Percentiles rank a stretch among this genome's conserved stretches.
These are phyloP conservation scores for Ammopiptanthus mongolicus DNA, from an alignment of 306 rosid genomes.

Conservation along the genomic window DNA sequence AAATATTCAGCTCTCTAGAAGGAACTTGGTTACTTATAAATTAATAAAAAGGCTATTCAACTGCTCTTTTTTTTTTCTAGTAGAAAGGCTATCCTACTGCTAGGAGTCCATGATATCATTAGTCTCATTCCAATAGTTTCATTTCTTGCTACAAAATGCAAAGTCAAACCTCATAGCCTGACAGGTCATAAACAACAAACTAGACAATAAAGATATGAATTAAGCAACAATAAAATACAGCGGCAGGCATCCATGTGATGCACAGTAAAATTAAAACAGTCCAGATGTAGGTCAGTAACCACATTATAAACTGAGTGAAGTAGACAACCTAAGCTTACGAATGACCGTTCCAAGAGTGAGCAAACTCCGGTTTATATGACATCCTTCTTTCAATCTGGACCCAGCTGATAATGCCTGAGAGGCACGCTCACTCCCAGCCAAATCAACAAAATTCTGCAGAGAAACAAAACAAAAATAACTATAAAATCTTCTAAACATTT, in stretches of 20 bases:
- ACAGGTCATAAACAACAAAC: neutral
- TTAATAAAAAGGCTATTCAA: neutral
- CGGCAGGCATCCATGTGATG: neutral
- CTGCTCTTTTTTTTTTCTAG: neutral
- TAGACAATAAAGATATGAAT: neutral
- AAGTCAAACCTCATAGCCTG: neutral
- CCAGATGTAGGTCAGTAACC: neutral
- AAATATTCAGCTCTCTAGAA: neutral
- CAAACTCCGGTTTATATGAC: constrained; percentile 91
- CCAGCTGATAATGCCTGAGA: constrained; percentile 88
- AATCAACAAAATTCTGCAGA: constrained; percentile 83
- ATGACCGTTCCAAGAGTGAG: constrained; percentile 83
- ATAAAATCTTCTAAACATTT: neutral
- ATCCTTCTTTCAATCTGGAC: constrained; percentile 80
- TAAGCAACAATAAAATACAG: neutral
- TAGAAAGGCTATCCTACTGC: neutral
- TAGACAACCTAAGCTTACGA: constrained; percentile 75
- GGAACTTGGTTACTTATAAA: neutral
- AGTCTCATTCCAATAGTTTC: neutral
- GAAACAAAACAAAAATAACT: neutral
- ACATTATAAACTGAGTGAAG: neutral
- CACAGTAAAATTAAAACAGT: neutral
- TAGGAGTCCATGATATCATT: neutral
- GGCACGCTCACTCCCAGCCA: constrained; percentile 98
- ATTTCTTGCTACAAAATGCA: neutral